A percentile compares a stretch with the other conserved stretches of the same genome.
Conservation (phyloP, 352 stramenopile species). For the Phytophthora hibernalis region DNA sequence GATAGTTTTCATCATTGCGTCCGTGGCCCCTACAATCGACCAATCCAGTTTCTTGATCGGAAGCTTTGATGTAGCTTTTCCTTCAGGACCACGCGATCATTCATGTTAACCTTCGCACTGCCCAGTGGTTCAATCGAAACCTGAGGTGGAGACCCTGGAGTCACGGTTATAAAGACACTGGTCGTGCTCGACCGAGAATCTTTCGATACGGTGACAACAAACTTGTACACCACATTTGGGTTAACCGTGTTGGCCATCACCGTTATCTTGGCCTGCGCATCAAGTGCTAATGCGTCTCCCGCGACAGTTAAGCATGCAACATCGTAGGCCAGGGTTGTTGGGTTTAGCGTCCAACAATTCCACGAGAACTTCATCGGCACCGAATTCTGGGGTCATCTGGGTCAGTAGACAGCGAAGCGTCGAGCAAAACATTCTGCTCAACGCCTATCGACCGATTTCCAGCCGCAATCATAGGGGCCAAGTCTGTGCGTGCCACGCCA, state of each 20-base stretch:
- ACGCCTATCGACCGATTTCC: slow-evolving; percentile 61
- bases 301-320: slow-evolving; percentile 38
- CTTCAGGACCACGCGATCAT: slow-evolving; percentile 64
- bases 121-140: slow-evolving; percentile 61
- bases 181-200: slow-evolving; percentile 42
- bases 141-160: slow-evolving; percentile 53
- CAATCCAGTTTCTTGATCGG: slow-evolving; percentile 53
- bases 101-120: slow-evolving; percentile 58
- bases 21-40: slow-evolving; percentile 46
- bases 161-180: slow-evolving; percentile 54
- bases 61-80: slow-evolving; percentile 56
- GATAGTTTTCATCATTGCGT: slow-evolving; percentile 34
- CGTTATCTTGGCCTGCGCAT: slow-evolving; percentile 36
- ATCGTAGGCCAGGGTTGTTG: slow-evolving; percentile 39
- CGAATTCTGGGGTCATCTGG: slow-evolving; percentile 49
- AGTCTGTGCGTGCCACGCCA: slow-evolving; percentile 45
- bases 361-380: slow-evolving; percentile 53
- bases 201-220: slow-evolving; percentile 52
- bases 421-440: slow-evolving; percentile 57
- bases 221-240: slow-evolving; percentile 62
- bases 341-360: slow-evolving; percentile 43
- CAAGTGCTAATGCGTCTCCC: slow-evolving; percentile 31
- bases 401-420: slow-evolving; percentile 61
- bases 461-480: slow-evolving; percentile 47
- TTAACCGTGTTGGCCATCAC: slow-evolving; percentile 54